Evolutionary conservation across 495 filamentous ascomycete genomes (phyloP), one percentile per base, ranked within the genome.

Genomic region (Pyronema domesticum): DNA sequence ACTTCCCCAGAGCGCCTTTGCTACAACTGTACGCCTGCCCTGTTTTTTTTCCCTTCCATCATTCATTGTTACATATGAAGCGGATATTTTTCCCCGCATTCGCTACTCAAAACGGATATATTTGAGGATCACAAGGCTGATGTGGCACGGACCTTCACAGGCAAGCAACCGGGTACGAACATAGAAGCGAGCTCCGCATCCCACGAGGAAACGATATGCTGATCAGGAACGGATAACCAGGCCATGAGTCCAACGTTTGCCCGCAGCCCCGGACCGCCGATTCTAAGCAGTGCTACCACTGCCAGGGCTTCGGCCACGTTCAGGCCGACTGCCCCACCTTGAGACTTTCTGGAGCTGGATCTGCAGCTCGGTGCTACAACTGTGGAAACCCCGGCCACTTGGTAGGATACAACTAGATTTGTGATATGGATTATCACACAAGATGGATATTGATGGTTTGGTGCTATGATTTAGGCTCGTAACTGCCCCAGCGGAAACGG

Each of bases 271-370:
- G 93, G 69, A 94, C 89, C 42, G 95, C 93, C 57, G 91, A 99
- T 72, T 85, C 85, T 40, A 99, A 99, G 79, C 93, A 99, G 73
- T 99, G 93, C 80, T 99, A 99, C 69, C 91, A 96, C 73, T 99
- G 93, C 76, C 91, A 96, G 72, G 93, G 93, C 37, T 76, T 95
- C 57, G 93, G 93, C 55, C 93, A 99, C 67, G 91, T 99, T 64
- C 93, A 99, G 73, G 93, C 93, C 58, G 93, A 96, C 69, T 99
- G 93, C 77, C 93, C 93, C 57, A 99, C 93, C 50, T 77, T 96
- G 55, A 86, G 93, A 64, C 72, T 99, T 56, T 94, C 82, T 68
- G 78, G 76, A 53, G 74, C 72, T 49, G 79, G 80, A 54, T 75
- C 79, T 44, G 81, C 80, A 64, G 85, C 85, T 54, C 84, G 88